Percentiles rank a stretch among this genome's conserved stretches.
Evolutionary conservation across 1,284 basidiomycete genomes (phyloP).

Genomic region (Pseudozyma thailandica): DNA sequence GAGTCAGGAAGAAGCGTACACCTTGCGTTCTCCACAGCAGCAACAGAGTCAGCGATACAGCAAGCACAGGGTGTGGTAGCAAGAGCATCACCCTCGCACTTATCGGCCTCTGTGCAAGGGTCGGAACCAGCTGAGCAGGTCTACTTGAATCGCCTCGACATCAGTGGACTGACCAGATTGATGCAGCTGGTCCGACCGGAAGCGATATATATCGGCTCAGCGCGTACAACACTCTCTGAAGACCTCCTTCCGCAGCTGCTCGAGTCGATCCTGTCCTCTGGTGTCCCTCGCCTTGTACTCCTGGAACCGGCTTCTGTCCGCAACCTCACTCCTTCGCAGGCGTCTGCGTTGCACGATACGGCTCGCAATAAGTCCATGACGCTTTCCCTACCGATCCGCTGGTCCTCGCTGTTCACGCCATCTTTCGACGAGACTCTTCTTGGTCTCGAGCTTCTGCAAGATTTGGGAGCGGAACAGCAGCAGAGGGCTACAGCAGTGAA

Average conservation of each 20-base stretch:
- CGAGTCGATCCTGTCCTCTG: slow-evolving; percentile 4
- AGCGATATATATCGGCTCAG: slow-evolving; percentile 29
- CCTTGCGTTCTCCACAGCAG: slow-evolving; percentile 16
- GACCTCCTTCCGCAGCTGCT: slow-evolving; percentile 2
- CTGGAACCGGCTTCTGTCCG: slow-evolving; percentile 30
- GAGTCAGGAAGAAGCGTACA: not conserved
- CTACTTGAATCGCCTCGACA: slow-evolving; percentile 11
- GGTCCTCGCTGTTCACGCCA: slow-evolving; percentile 8
- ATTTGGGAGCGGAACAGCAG: slow-evolving; percentile 5
- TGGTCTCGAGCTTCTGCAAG: slow-evolving; percentile 38
- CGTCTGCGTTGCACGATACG: slow-evolving; percentile 12
- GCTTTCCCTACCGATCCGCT: slow-evolving; percentile 25
- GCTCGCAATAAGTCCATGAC: slow-evolving; percentile 2
- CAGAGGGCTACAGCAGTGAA: not conserved
- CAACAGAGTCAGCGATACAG: slow-evolving; percentile 7
- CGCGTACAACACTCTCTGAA: not conserved
- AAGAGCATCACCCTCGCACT: slow-evolving; percentile 7
- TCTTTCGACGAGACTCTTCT: slow-evolving; percentile 36
- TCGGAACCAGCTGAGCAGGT: slow-evolving; percentile 2
- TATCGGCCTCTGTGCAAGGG: not conserved
- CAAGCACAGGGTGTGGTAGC: slow-evolving; percentile 9
- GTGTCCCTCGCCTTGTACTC: not conserved
- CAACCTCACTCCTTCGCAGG: slow-evolving; percentile 10
- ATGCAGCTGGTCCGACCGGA: slow-evolving; percentile 3
- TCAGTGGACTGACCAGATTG: not conserved